These are phyloP conservation scores for Picea engelmannii DNA, from an alignment of 83 land plant species.

Conservation along the genomic window DNA sequence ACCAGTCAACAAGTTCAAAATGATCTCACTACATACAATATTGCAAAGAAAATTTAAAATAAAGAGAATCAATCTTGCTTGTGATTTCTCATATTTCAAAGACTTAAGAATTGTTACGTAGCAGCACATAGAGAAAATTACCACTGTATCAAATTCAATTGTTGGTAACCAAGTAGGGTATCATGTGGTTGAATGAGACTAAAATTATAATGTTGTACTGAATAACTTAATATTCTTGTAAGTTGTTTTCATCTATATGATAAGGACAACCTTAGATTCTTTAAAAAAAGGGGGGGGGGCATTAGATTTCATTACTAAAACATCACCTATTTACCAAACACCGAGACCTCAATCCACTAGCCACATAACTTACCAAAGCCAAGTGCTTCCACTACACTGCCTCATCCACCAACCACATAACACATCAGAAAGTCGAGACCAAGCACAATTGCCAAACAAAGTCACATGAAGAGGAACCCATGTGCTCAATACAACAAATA, in stretches of 20 bases:
- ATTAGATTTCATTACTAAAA: neutral
- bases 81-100: neutral
- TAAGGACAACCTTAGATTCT: neutral
- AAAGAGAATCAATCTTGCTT: neutral
- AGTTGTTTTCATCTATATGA: neutral
- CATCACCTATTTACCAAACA: no score
- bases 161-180: neutral
- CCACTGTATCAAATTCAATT: neutral
- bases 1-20: neutral
- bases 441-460: no score
- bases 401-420: no score
- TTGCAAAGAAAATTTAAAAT: no score
- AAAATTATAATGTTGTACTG: neutral
- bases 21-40: neutral
- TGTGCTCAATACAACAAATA: no score
- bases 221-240: neutral
- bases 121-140: neutral
- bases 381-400: no score
- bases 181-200: neutral
- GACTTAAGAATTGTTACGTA: neutral
- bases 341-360: no score
- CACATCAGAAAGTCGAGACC: no score
- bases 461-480: no score
- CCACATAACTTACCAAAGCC: no score
- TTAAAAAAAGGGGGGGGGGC: no score